Conservation (phyloP, 768 basidiomycete genomes). For the Mycena albidolilacea region DNA sequence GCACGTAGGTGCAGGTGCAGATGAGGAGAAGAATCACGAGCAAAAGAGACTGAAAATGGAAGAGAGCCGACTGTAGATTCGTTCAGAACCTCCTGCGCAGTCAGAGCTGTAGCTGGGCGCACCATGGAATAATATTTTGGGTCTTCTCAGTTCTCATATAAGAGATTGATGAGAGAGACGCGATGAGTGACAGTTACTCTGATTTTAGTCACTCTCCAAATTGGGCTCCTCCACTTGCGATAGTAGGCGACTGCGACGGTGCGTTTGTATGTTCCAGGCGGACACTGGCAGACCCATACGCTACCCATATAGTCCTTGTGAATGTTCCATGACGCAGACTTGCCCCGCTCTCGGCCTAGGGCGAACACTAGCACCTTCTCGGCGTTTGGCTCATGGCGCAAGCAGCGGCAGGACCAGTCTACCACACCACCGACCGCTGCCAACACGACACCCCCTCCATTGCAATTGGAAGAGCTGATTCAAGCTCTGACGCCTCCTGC, state of each 20-base stretch:
- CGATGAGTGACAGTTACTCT: conserved; percentile 5
- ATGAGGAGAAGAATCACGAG: conserved; percentile 94
- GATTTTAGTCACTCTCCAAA: conserved; percentile 9
- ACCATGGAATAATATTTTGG: conserved; percentile 17
- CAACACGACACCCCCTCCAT: conserved; percentile 47
- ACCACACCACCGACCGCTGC: conserved; percentile 42
- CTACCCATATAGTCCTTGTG: conserved; percentile 27
- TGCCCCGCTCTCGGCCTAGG: conserved; percentile 52
- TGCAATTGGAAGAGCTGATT: conserved; percentile 59
- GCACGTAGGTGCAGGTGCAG: conserved; percentile 97
- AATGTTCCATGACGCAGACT: conserved; percentile 47
- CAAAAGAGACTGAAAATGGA: conserved; percentile 97
- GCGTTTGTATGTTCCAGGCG: conserved; percentile 11
- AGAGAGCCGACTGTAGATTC: conserved; percentile 80
- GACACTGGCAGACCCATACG: not conserved
- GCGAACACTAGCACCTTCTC: conserved; percentile 61
- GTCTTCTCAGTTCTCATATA: not conserved
- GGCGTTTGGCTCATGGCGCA: conserved; percentile 56
- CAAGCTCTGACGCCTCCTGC: conserved; percentile 65
- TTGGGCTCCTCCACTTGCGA: conserved; percentile 22
- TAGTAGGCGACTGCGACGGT: conserved; percentile 27
- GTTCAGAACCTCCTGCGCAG: not conserved
- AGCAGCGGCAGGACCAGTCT: conserved; percentile 44
- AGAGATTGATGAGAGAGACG: conserved; percentile 1
- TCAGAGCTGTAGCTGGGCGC: not conserved